Base-by-base conservation (phyloP, 2,329 filamentous ascomycete genomes). In the Xylaria sp. region DNA sequence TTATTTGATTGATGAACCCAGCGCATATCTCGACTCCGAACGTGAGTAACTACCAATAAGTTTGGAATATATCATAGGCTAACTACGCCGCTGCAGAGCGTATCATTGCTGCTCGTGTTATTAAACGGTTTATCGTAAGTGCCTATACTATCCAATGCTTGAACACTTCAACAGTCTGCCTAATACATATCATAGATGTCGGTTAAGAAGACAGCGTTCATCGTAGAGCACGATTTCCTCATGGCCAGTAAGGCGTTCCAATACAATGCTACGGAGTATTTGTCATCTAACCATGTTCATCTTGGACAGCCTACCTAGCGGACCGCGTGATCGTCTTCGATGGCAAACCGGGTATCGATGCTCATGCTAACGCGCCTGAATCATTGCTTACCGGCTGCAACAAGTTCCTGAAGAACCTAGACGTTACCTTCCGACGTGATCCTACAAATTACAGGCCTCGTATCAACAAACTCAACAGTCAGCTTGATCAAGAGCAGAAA, bases 191-290 rank as follows among this genome's bases (percentile, higher is more conserved):
- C 27, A 19, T 53, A 69, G 63, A 99, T 99, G 96, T 95, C 99
- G 86, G 91, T 94, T 77, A 98, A 98, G 90, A 98, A 98, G 89
- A 99, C 96, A 0, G 96, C 96, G 59, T 99, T 99, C 81, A 90
- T 99, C 75, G 95, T 99, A 80, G 96, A 99, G 90, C 96, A 99
- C 92, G 96, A 99, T 88, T 98, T 99, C 85, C 97, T 98, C 85
- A 98, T 98, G 94, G 88, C 88, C 54, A 90, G 65, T 70, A 69
- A 67, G 63, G 24, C 24, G 1, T 39, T 47, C 21, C n/a, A 34
- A 17, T 21, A 17, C 3, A 19, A 58, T 14, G 4, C 50, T 8
- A 27, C 6, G 17, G 7, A 48, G n/a, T 39, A 36, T 6, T 51
- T 17, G 4, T 24, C n/a, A 14, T 58, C 63, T 59, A 59, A 69